Evolutionary conservation across 148 eudicot genomes (phyloP).

Genomic region (Agrostemma githago): DNA sequence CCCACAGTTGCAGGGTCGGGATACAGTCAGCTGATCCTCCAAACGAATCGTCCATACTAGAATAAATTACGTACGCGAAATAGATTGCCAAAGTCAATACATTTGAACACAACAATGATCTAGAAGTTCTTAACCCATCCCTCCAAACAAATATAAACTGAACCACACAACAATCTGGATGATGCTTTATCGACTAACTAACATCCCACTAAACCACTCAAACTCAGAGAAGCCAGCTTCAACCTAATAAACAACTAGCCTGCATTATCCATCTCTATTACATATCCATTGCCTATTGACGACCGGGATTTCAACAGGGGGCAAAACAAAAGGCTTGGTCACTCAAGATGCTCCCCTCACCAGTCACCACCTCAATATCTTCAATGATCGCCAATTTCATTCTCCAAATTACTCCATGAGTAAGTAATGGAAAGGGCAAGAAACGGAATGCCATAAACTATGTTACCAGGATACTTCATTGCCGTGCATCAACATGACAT

Average conservation of each 20-base stretch:
- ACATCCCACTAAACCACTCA: neutral
- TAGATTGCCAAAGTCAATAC: neutral
- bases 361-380: too few relatives aligned
- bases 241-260: neutral
- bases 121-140: neutral
- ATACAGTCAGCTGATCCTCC: neutral
- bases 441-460: neutral
- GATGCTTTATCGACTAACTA: neutral
- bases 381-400: too few relatives aligned
- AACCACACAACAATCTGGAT: neutral
- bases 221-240: neutral
- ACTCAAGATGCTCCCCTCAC: too few relatives aligned
- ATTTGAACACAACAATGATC: neutral
- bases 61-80: neutral
- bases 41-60: neutral
- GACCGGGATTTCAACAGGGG: too few relatives aligned
- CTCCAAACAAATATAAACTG: neutral
- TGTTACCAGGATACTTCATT: neutral
- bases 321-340: too few relatives aligned
- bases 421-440: too few relatives aligned
- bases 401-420: too few relatives aligned
- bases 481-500: neutral
- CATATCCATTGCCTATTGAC: too few relatives aligned
- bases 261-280: too few relatives aligned
- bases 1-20: neutral